Conservation (phyloP, 1,284 basidiomycete genomes). For the Austroboletus olivaceoglutinosus region DNA sequence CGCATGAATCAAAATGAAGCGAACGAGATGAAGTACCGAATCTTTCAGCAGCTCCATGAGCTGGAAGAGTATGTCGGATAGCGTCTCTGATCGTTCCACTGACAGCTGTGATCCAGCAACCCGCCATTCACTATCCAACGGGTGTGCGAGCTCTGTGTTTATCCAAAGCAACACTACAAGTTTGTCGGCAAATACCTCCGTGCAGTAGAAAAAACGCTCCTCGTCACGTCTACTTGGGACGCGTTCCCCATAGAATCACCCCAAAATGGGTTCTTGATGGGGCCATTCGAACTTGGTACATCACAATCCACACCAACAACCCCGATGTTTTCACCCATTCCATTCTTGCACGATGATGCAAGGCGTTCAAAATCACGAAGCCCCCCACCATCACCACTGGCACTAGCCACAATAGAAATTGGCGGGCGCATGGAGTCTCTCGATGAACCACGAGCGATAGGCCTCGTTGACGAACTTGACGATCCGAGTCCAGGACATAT, state of each 20-base stretch:
- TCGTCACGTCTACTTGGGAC: constrained; percentile 80
- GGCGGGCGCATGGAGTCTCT: constrained; percentile 27
- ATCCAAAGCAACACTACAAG: constrained; percentile 73
- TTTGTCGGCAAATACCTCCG: constrained; percentile 88
- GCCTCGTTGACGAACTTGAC: constrained; percentile 79
- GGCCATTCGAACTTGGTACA: constrained; percentile 43
- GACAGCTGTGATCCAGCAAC: constrained; percentile 39
- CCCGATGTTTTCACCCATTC: constrained; percentile 80
- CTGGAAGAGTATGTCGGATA: constrained; percentile 65
- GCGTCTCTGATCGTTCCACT: constrained; percentile 8
- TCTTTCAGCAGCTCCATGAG: constrained; percentile 70
- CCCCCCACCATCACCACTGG: constrained; percentile 70
- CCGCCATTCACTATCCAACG: constrained; percentile 94
- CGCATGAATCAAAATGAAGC: constrained; percentile 67
- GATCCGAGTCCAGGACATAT: constrained; percentile 78
- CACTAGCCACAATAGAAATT: constrained; percentile 41
- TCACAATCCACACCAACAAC: constrained; percentile 60
- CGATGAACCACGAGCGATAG: constrained; percentile 50
- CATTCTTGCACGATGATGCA: constrained; percentile 77
- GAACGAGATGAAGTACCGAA: constrained; percentile 52
- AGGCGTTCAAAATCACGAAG: constrained; percentile 71
- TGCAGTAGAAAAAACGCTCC: constrained; percentile 80
- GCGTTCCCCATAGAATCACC: constrained; percentile 59
- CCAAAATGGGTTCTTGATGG: constrained; percentile 40
- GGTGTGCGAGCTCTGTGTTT: constrained; percentile 78